Percentiles rank a stretch among this genome's conserved stretches.
These are phyloP conservation scores for Linnemannia hyalina DNA, from an alignment of 192 early-diverging fungal genomes.

Conservation along the genomic window DNA sequence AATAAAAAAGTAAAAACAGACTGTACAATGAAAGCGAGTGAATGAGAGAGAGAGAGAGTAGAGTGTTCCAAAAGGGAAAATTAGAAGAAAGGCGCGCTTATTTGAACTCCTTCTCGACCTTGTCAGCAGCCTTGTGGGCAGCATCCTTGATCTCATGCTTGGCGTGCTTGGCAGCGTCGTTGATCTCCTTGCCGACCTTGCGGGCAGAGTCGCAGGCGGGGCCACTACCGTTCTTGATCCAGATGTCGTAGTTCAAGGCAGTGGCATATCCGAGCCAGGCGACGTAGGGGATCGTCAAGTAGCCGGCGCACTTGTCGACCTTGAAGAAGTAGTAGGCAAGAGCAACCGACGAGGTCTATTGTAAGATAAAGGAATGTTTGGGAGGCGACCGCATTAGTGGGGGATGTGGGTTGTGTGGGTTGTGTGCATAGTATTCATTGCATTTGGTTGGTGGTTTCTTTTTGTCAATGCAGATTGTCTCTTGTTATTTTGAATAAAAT, in stretches of 20 bases:
- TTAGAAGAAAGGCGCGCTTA: neutral
- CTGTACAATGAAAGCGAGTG: neutral
- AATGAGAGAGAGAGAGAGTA: neutral
- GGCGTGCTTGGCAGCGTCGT: constrained; percentile 51
- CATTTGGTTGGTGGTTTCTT: neutral
- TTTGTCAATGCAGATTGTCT: neutral
- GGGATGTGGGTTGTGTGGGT: too few species aligned
- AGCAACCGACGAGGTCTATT: constrained; percentile 29
- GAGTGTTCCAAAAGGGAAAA: neutral
- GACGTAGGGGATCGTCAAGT: constrained; percentile 49
- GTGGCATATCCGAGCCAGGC: constrained; percentile 55
- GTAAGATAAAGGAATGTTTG: neutral
- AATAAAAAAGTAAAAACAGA: neutral
- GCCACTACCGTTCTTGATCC: constrained; percentile 50
- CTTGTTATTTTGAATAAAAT: neutral
- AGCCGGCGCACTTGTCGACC: constrained; percentile 51
- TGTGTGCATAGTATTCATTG: neutral
- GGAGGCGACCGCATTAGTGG: neutral
- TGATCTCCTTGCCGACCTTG: constrained; percentile 49
- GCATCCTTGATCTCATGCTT: constrained; percentile 50
- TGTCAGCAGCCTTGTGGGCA: constrained; percentile 30
- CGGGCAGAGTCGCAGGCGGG: constrained; percentile 43
- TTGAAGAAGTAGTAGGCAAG: constrained; percentile 50
- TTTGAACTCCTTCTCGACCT: constrained; percentile 36
- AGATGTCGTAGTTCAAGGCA: constrained; percentile 52